A percentile compares a stretch with the other conserved stretches of the same genome.
These are phyloP conservation scores for Homolaphlyctis polyrhiza DNA, from an alignment of 371 early-diverging fungal genomes.

Conservation along the genomic window DNA sequence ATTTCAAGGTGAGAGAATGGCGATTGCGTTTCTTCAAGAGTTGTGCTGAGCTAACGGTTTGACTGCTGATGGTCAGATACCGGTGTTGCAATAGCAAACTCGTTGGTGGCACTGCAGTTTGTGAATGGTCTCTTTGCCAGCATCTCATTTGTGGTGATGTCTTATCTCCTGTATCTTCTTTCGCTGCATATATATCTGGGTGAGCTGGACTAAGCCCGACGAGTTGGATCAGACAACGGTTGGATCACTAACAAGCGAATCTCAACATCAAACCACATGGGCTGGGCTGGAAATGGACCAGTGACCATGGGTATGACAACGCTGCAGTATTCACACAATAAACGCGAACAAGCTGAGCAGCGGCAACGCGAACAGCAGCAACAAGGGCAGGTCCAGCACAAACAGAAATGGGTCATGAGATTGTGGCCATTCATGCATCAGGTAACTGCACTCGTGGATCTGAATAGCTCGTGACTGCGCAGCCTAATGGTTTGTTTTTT, in stretches of 20 bases:
- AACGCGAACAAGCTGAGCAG: neutral
- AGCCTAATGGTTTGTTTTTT: too few relatives aligned
- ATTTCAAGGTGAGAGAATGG: neutral
- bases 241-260: neutral
- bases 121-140: neutral
- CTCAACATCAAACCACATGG: neutral
- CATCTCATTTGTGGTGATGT: neutral
- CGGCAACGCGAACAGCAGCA: too few relatives aligned
- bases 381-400: too few relatives aligned
- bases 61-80: neutral
- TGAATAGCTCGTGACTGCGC: too few relatives aligned
- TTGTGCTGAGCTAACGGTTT: neutral
- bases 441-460: too few relatives aligned
- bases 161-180: neutral
- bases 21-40: neutral
- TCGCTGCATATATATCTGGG: neutral
- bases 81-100: neutral
- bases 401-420: too few relatives aligned
- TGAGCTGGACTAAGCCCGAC: neutral
- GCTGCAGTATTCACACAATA: conserved; percentile 6
- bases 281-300: neutral
- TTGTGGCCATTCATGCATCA: too few relatives aligned
- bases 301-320: neutral
- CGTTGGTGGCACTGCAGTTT: neutral
- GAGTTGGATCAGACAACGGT: too few relatives aligned